Evolutionary conservation across 805 yeast genomes (phyloP), one percentile per base, ranked within the genome.

Genomic region (Barnettozyma sp.): DNA sequence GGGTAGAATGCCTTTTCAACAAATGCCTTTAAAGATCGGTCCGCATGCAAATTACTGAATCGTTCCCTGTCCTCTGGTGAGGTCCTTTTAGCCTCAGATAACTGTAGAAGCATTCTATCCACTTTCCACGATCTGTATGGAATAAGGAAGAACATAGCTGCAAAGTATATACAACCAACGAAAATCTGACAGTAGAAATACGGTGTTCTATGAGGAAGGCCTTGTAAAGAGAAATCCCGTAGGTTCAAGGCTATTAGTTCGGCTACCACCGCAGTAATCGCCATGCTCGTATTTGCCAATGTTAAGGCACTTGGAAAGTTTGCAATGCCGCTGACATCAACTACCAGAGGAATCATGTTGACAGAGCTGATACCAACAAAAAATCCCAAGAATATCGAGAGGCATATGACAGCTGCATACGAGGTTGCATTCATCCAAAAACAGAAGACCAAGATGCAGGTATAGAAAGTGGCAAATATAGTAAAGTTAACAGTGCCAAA

Each of bases 181-280:
- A 76, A 77, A 2, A 77, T 62, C 48, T 78, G 85, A 2, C 81
- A 66, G 44, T 78, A 68, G 23, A 71, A 55, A 45, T 70, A 79
- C 3, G 84, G 82, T 20, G 55, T 59, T 6, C 37, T 39, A 23
- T 37, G 28, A 14, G 40, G 26, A 3, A 18, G n/a, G 7, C 43
- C 42, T 9, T 39, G 31, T 2, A 45, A 25, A 9, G 48, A 33
- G n/a, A 47, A 37, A n/a, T 50, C 58, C 34, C 63, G 61, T 31
- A 76, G 50, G 3, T 73, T 64, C 38, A 76, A 66, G 0, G 76
- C 81, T 33, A 76, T 67, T 7, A 73, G 65, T 54, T 76, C 83
- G 4, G 75, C 61, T 2, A 68, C 64, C 17, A 76, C 52, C 5
- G 68, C 52, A 21, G 55, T 34, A 4, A 60, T 45, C 2, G 64